Conservation (phyloP, 2,329 filamentous ascomycete genomes). For the Myriosclerotinia curreyana region DNA sequence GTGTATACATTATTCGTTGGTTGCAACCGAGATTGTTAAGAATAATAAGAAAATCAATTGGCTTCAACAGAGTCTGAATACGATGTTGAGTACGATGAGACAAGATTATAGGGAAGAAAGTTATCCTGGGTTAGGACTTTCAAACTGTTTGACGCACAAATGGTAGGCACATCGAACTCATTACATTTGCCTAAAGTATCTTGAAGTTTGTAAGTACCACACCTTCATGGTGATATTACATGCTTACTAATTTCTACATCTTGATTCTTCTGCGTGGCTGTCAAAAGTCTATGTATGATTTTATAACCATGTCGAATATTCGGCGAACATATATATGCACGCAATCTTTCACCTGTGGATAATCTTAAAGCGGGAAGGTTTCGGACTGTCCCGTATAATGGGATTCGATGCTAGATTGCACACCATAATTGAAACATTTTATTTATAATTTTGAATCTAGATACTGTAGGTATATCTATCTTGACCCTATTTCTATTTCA, state of each 20-base stretch:
- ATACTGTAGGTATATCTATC: not conserved
- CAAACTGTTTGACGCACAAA: not conserved
- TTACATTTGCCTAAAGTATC: not conserved
- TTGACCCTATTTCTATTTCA: not conserved
- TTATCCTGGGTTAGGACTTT: not conserved
- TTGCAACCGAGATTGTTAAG: not conserved
- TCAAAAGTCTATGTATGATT: not conserved
- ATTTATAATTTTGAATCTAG: not conserved
- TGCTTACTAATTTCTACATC: not conserved
- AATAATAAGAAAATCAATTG: conserved; percentile 4
- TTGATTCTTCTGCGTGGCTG: not conserved
- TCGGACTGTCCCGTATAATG: not conserved
- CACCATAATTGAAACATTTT: not conserved
- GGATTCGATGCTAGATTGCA: not conserved
- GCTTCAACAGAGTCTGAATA: not conserved
- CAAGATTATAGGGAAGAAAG: not conserved
- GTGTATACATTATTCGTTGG: not conserved
- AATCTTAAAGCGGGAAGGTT: not conserved
- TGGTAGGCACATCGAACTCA: not conserved
- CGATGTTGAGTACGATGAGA: not conserved
- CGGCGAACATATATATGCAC: conserved; percentile 7
- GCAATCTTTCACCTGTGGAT: not conserved
- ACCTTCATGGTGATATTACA: not conserved
- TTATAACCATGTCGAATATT: not conserved
- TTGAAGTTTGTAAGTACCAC: not conserved